A percentile compares a stretch with the other conserved stretches of the same genome.
phyloP scores from a whole-genome alignment of 352 stramenopile genomes.

The Lagenidium giganteum region DNA sequence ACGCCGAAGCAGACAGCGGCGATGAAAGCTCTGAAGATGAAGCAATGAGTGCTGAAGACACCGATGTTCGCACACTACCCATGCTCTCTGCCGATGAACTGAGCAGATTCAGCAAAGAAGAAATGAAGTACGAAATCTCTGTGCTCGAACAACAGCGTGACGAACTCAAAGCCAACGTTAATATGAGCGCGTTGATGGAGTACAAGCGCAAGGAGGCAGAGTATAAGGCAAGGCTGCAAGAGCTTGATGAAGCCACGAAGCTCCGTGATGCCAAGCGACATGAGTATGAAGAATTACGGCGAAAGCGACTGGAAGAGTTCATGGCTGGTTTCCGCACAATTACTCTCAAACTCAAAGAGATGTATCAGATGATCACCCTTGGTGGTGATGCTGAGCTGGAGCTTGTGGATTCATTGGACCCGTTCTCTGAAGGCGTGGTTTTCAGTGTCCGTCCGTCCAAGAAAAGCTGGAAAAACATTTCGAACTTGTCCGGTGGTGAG shows the following conservation, averaged over 20 bases:
- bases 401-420: conserved; percentile 98
- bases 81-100: conserved; percentile 73
- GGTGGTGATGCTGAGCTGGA: conserved; percentile 98
- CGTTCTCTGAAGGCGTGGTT: conserved; percentile 98
- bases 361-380: conserved; percentile 99
- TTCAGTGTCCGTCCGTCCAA: conserved; percentile 99
- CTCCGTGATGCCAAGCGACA: conserved; percentile 90
- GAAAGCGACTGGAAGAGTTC: conserved; percentile 97
- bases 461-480: conserved; percentile 99
- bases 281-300: conserved; percentile 95
- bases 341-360: conserved; percentile 99
- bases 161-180: conserved; percentile 92
- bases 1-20: background rate
- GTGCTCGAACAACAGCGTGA: conserved; percentile 91
- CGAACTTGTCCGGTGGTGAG: conserved; percentile 98
- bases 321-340: conserved; percentile 99
- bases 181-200: conserved; percentile 88
- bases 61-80: conserved; percentile 56
- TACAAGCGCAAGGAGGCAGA: conserved; percentile 96
- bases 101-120: conserved; percentile 85
- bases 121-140: conserved; percentile 93
- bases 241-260: conserved; percentile 94
- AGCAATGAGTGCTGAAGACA: conserved; percentile 23
- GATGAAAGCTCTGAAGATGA: too few relatives aligned
- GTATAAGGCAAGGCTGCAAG: conserved; percentile 89